Evolutionary conservation across 164 flowering plant species (phyloP), one percentile per base, ranked within the genome.

Genomic region (Cinnamomum micranthum): DNA sequence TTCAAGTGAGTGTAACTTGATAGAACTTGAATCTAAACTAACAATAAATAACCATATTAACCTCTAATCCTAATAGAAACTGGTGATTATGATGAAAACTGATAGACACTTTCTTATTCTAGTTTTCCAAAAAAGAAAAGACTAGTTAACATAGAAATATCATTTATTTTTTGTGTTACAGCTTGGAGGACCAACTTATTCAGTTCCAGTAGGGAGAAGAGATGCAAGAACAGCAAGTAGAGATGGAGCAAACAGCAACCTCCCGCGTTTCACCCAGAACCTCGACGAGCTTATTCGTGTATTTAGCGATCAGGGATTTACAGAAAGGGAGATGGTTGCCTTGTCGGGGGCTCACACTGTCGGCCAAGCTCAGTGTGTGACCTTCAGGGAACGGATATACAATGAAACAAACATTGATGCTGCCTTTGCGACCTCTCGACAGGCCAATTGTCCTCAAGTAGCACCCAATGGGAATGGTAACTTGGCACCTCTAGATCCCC

Each of bases 121-220:
- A 41, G 11, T 7, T 41, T 41, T 6, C 47, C 47, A 41, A 7
- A 41, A 35, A 41, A 41, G 0, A 41, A 41, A 41, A 41, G 47
- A 31, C 10, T 41, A 25, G 27, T 25, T 65, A 4, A 25, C 22
- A 65, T 11, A 2, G 6, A 15, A n/a, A n/a, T n/a, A 28, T 14
- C 13, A 33, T 22, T 50, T 22, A 2, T 23, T 35, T 69, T 69
- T 27, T n/a, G 14, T 12, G 9, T 22, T 35, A 66, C 77, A 85
- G 86, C 73, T 82, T 20, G 86, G 89, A 52, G 86, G 87, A 17
- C 86, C 81, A 65, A 13, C 71, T 47, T 85, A 85, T 80, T 59
- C 71, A 15, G 85, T 86, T 4, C 77, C 55, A 23, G 74, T 83
- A 0, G 87, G 89, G 10, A 80, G 89, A 28, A 80, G 85, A 69